Conservation (phyloP, 345 rosid genomes). For the Microcos paniculata region DNA sequence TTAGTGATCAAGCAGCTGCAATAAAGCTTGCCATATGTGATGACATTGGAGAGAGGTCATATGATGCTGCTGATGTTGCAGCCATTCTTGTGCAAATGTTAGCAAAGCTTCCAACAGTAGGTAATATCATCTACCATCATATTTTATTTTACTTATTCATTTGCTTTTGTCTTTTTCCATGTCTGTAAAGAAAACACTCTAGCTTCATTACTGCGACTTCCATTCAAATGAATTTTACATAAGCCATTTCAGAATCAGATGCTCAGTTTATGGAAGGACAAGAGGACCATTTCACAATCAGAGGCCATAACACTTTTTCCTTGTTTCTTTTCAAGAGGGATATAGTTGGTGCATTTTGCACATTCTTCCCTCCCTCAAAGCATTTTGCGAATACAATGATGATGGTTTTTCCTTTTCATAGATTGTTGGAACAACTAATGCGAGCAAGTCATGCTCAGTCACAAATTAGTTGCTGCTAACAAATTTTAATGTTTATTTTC, state of each 20-base stretch:
- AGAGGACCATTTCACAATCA: constrained; percentile 2
- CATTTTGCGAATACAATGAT: not conserved
- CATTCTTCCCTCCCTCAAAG: not conserved
- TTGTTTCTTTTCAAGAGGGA: not conserved
- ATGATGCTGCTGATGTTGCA: constrained; percentile 80
- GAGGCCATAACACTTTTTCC: not conserved
- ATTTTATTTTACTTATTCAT: not conserved
- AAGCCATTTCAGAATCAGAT: not conserved
- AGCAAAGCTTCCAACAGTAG: constrained; percentile 67
- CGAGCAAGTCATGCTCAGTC: too few species aligned
- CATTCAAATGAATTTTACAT: not conserved
- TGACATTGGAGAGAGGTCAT: constrained; percentile 97
- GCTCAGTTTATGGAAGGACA: too few species aligned
- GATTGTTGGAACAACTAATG: too few species aligned
- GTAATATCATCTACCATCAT: constrained; percentile 29
- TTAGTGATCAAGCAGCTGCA: constrained; percentile 85
- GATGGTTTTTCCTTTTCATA: too few species aligned
- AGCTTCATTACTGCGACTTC: not conserved
- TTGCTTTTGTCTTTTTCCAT: not conserved
- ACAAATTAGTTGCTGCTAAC: not conserved
- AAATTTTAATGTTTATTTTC: not conserved
- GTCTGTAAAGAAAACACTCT: not conserved
- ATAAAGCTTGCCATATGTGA: constrained; percentile 96
- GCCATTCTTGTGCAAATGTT: constrained; percentile 81
- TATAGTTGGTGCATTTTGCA: not conserved